These are phyloP conservation scores for Neurospora sp. DNA, from an alignment of 495 filamentous ascomycete genomes.

Conservation along the genomic window DNA sequence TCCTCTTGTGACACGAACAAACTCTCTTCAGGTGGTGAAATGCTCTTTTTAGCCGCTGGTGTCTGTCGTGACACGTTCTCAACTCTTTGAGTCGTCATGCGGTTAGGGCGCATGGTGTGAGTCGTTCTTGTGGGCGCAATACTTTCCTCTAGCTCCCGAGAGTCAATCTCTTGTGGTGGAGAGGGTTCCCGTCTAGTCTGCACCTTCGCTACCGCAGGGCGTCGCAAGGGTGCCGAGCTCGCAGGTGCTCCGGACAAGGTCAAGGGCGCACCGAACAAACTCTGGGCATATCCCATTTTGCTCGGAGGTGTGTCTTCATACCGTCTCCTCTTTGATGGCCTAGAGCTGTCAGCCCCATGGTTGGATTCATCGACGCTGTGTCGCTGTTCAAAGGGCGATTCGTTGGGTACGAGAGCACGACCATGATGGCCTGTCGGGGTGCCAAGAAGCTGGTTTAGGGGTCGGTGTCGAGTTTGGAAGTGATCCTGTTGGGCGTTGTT, in stretches of 20 bases:
- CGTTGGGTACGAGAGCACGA: conserved; percentile 34
- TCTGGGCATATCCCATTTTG: conserved; percentile 43
- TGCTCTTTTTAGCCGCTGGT: not conserved
- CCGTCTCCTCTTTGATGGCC: conserved; percentile 28
- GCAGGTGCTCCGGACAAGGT: conserved; percentile 30
- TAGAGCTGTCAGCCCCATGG: conserved; percentile 5
- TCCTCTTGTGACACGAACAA: not conserved
- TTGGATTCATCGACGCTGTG: conserved; percentile 16
- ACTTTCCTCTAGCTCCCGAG: not conserved
- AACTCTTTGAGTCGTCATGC: not conserved
- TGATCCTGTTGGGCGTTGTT: conserved; percentile 8
- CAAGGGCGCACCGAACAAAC: conserved; percentile 39
- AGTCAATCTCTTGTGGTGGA: conserved; percentile 1
- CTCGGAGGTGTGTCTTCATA: conserved; percentile 27
- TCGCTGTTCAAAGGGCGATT: conserved; percentile 43
- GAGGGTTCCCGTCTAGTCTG: conserved; percentile 2
- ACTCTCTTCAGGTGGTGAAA: not conserved
- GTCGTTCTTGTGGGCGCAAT: not conserved
- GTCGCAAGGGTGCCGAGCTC: conserved; percentile 24
- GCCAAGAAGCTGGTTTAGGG: conserved; percentile 35
- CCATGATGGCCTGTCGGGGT: conserved; percentile 41
- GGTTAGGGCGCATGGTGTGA: not conserved
- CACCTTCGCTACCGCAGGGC: not conserved
- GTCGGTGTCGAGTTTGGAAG: conserved; percentile 31
- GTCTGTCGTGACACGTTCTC: not conserved